Conservation (phyloP, 441 rosid species). For the Cnidoscolus chayamansa region DNA sequence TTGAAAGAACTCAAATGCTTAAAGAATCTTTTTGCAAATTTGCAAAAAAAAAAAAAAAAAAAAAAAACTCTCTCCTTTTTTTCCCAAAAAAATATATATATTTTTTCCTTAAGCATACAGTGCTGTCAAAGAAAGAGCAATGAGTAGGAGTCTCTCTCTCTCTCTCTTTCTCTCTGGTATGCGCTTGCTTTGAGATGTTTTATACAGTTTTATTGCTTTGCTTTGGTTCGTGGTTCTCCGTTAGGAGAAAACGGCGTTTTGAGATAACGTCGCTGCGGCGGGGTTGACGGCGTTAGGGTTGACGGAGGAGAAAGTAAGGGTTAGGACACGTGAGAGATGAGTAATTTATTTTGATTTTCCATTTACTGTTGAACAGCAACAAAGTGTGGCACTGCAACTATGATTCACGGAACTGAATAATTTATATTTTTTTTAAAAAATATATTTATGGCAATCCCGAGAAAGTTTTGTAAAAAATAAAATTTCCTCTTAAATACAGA, state of each 20-base stretch:
- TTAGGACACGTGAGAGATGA: not conserved
- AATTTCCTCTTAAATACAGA: too few relatives aligned
- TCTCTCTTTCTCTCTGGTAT: conserved; percentile 1
- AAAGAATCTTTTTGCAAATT: conserved; percentile 30
- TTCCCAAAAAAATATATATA: not conserved
- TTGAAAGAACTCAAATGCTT: conserved; percentile 19
- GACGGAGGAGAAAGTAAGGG: conserved; percentile 18
- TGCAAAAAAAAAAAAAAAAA: conserved; percentile 11
- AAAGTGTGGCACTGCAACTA: not conserved
- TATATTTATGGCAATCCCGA: conserved; percentile 31
- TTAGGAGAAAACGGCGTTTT: conserved; percentile 33
- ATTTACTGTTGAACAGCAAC: not conserved
- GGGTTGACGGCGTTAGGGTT: conserved; percentile 37
- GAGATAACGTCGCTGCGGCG: conserved; percentile 41
- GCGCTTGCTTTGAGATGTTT: conserved; percentile 29
- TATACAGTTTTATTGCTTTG: conserved; percentile 31
- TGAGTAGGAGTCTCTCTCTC: conserved; percentile 8
- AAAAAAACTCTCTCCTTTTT: not conserved
- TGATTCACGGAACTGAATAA: conserved; percentile 32
- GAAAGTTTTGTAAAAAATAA: not conserved
- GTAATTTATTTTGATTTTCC: not conserved
- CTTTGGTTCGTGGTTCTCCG: conserved; percentile 20
- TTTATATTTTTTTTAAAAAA: conserved; percentile 21
- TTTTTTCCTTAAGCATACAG: not conserved
- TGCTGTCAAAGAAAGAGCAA: conserved; percentile 23